Evolutionary conservation across 2,329 filamentous ascomycete genomes (phyloP).

Genomic region (Claviceps paspali): DNA sequence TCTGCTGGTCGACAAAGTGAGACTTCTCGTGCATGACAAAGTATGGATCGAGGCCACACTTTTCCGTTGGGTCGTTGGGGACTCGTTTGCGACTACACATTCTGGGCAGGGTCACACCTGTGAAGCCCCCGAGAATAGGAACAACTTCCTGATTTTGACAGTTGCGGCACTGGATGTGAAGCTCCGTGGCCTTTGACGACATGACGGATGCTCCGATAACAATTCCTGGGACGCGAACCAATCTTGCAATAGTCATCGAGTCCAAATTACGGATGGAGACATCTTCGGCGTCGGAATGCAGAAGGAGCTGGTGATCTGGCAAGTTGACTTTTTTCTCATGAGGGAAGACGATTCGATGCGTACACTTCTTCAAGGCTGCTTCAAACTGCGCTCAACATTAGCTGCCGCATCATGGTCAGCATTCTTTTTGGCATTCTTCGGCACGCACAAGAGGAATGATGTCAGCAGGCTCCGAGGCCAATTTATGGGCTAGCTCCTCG

Average conservation of each 20-base stretch:
- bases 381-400: slow-evolving; percentile 53
- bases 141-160: slow-evolving; percentile 61
- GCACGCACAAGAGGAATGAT: slow-evolving; percentile 70
- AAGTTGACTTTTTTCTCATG: slow-evolving; percentile 50
- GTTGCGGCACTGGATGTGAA: slow-evolving; percentile 77
- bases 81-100: slow-evolving; percentile 51
- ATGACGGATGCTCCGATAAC: slow-evolving; percentile 95
- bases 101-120: slow-evolving; percentile 71
- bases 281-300: slow-evolving; percentile 82
- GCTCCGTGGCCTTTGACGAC: slow-evolving; percentile 81
- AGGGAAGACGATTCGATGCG: slow-evolving; percentile 84
- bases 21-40: slow-evolving; percentile 91
- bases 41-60: slow-evolving; percentile 88
- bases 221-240: slow-evolving; percentile 94
- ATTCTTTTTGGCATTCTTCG: not conserved
- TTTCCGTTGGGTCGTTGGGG: slow-evolving; percentile 51
- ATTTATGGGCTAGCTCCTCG: slow-evolving; percentile 79
- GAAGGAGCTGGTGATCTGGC: slow-evolving; percentile 83
- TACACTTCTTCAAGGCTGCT: slow-evolving; percentile 75
- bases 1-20: slow-evolving; percentile 91
- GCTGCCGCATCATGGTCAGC: not conserved
- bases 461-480: slow-evolving; percentile 80
- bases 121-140: slow-evolving; percentile 69
- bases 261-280: slow-evolving; percentile 90
- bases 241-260: slow-evolving; percentile 77